Evolutionary conservation across 2,329 filamentous ascomycete species (phyloP).

Genomic region (Teratosphaeria nubilosa): DNA sequence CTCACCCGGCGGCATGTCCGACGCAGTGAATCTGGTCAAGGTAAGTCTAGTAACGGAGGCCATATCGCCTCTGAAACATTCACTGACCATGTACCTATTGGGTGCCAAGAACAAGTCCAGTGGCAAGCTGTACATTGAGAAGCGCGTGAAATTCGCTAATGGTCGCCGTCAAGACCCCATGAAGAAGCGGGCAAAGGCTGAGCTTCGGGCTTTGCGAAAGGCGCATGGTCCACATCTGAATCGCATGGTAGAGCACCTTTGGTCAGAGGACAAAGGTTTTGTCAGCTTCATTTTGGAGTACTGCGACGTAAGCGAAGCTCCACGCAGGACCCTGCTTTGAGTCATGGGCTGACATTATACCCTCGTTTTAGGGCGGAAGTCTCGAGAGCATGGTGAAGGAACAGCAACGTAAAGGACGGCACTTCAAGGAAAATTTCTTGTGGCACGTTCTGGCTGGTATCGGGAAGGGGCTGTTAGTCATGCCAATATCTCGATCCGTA

Average conservation of each 20-base stretch:
- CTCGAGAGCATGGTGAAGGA: constrained; percentile 8
- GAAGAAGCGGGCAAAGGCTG: constrained; percentile 5
- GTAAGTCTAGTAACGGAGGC: neutral
- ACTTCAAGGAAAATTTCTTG: constrained; percentile 6
- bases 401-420: neutral
- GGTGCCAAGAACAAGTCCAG: too few relatives aligned
- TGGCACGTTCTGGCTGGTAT: constrained; percentile 9
- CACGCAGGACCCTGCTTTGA: too few relatives aligned
- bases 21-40: constrained; percentile 8
- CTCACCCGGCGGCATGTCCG: constrained; percentile 4
- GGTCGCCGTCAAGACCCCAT: neutral
- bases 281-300: constrained; percentile 10
- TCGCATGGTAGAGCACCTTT: constrained; percentile 4
- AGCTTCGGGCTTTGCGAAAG: constrained; percentile 6
- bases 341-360: too few relatives aligned
- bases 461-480: too few relatives aligned
- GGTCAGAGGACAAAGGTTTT: neutral
- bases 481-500: too few relatives aligned
- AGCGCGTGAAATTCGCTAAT: constrained; percentile 3
- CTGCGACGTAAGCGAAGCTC: constrained; percentile 6
- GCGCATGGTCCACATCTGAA: constrained; percentile 6
- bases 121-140: constrained; percentile 8
- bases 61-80: neutral
- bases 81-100: neutral
- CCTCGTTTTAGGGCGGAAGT: neutral